These are phyloP conservation scores for Dendrocalamus sinicus DNA, from an alignment of 176 grass and related monocot species.

Conservation along the genomic window DNA sequence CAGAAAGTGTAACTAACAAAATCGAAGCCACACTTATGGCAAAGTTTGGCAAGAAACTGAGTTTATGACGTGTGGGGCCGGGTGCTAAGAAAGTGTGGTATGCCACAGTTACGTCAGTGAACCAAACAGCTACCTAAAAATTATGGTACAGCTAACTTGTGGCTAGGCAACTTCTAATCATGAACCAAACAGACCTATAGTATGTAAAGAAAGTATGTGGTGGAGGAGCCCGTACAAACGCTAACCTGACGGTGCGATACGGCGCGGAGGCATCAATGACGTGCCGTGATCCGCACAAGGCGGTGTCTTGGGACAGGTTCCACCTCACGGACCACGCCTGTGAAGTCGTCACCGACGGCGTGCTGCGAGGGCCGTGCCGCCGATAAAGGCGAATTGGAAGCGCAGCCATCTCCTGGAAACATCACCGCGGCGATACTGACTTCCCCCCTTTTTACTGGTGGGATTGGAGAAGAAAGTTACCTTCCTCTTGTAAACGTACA, in stretches of 20 bases:
- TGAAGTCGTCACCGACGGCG: slow-evolving; percentile 26
- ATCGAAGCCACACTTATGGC: too few species aligned
- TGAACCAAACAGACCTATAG: too few species aligned
- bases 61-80: too few species aligned
- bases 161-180: too few species aligned
- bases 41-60: too few species aligned
- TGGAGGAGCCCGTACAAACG: slow-evolving; percentile 32
- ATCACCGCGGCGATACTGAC: neutral
- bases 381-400: slow-evolving; percentile 24
- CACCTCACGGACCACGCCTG: slow-evolving; percentile 58
- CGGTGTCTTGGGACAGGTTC: slow-evolving; percentile 57
- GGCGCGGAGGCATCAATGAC: neutral
- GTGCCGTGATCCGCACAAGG: slow-evolving; percentile 24
- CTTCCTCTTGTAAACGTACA: neutral
- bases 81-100: too few species aligned
- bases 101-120: too few species aligned
- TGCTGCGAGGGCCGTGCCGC: slow-evolving; percentile 43
- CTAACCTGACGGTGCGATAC: slow-evolving; percentile 28
- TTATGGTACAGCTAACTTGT: too few species aligned
- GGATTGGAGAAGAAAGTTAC: neutral
- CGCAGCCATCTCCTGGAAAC: neutral
- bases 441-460: too few species aligned
- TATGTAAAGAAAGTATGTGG: too few species aligned
- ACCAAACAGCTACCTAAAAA: too few species aligned
- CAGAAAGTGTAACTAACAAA: too few species aligned